A percentile compares a stretch with the other conserved stretches of the same genome.
Evolutionary conservation across 2,329 filamentous ascomycete genomes (phyloP).

Genomic region (Curvularia hawaiiensis): DNA sequence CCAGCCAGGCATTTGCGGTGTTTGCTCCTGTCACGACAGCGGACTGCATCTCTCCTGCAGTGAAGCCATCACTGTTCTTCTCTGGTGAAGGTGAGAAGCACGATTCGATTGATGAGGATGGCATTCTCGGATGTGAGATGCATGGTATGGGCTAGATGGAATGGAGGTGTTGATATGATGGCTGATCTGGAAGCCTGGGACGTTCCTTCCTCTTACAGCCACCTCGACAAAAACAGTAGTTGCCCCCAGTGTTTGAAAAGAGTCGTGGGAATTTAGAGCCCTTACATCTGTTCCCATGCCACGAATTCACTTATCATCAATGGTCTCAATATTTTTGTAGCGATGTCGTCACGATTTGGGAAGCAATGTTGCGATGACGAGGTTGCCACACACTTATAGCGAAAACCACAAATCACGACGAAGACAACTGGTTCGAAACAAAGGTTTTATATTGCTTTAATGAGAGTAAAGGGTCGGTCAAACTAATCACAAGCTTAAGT

Average conservation of each 20-base stretch:
- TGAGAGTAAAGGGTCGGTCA: constrained; percentile 37
- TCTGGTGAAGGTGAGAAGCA: constrained; percentile 45
- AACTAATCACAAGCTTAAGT: constrained; percentile 3
- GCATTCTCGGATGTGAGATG: constrained; percentile 30
- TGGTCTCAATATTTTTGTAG: neutral
- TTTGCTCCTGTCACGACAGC: constrained; percentile 37
- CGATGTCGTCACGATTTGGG: neutral
- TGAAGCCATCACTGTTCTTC: constrained; percentile 59
- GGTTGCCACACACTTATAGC: neutral
- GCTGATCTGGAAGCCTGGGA: neutral
- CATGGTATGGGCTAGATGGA: neutral
- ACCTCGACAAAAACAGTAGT: neutral
- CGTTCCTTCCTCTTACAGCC: neutral
- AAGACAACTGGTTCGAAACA: neutral
- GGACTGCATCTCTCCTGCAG: constrained; percentile 52
- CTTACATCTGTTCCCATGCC: neutral
- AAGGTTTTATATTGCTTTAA: constrained; percentile 22
- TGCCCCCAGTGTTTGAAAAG: neutral
- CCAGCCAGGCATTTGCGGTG: constrained; percentile 27
- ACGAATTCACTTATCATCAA: neutral
- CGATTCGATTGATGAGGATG: constrained; percentile 52
- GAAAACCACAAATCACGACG: neutral
- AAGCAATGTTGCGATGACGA: neutral
- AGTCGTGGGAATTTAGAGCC: neutral
- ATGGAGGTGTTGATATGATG: constrained; percentile 2